Evolutionary conservation across 148 eudicot species (phyloP).

Genomic region (Polygonum aviculare): DNA sequence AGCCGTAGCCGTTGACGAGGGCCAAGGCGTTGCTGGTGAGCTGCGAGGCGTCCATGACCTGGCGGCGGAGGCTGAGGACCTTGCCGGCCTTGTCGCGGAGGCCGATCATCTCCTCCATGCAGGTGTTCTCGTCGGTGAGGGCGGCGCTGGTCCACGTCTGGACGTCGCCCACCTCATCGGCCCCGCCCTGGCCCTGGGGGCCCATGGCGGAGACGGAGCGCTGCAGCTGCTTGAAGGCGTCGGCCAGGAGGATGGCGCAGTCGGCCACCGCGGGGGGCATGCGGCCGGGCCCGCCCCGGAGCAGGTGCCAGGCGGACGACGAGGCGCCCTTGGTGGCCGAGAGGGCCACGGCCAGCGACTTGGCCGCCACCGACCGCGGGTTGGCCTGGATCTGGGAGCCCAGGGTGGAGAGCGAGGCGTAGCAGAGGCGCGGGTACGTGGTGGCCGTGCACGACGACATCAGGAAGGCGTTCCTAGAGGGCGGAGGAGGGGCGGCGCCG

Average conservation of each 20-base stretch:
- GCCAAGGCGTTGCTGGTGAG: background rate
- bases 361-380: background rate
- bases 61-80: background rate
- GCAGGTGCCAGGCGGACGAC: background rate
- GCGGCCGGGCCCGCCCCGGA: background rate
- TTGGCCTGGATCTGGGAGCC: background rate
- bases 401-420: background rate
- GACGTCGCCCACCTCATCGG: background rate
- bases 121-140: background rate
- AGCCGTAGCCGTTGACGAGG: background rate
- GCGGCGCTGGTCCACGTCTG: conserved; percentile 6
- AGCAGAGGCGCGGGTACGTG: background rate
- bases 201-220: background rate
- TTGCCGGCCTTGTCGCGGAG: background rate
- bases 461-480: background rate
- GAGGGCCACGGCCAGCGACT: background rate
- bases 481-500: background rate
- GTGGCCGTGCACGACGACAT: background rate
- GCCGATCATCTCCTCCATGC: background rate
- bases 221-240: conserved; percentile 4
- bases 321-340: background rate
- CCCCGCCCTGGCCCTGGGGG: background rate
- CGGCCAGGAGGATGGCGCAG: conserved; percentile 4
- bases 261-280: background rate
- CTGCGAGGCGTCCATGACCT: background rate